Evolutionary conservation across 805 yeast genomes (phyloP), one percentile per base, ranked within the genome.

Genomic region (Candida nemodendra): DNA sequence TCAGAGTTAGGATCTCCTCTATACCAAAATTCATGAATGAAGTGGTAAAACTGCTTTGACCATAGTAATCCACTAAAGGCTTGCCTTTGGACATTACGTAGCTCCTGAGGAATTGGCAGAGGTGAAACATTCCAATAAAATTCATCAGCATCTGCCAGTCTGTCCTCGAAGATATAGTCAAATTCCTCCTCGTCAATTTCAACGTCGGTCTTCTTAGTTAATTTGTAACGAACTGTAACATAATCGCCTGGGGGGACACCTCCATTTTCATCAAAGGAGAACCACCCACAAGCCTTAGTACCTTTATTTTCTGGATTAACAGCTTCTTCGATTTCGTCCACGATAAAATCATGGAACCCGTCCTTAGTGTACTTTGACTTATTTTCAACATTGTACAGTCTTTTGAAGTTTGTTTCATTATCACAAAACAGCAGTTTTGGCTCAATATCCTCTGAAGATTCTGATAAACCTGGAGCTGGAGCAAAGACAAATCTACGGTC

Each of bases 11-110:
- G 87, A 59, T 89, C 97, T 44, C 97, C 97, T 44, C 75, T 70
- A 34, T 79, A 76, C 97, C 97, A 89, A 50, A 84, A 84, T 44
- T 78, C 79, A 62, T 84, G 93, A 41, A 89, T 78, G 52, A 89
- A 84, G 57, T 86, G 84, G 57, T 89, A 89, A 60, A 82, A 89
- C 63, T 89, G 96, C 60, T 89, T 89, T 6, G 93, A 81, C 97
- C 97, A 89, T 56, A 90, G 67, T 61, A 90, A 71, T 1, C 97
- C 96, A 9, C 96, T 90, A 65, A 87, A 87, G 1, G 96, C 95
- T 66, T 89, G 97, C 56, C 96, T 76, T 67, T 89, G 96, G 37
- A 89, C 81, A 55, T 75, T 79, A 56, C 95, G 72, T 51, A 89
- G 69, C 42, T 84, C 84, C 43, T 84, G 89, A 18, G 85, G 74